A percentile compares a stretch with the other conserved stretches of the same genome.
These are phyloP conservation scores for Paramecium pentaurelia DNA, from an alignment of 73 alveolate genomes.

Conservation along the genomic window DNA sequence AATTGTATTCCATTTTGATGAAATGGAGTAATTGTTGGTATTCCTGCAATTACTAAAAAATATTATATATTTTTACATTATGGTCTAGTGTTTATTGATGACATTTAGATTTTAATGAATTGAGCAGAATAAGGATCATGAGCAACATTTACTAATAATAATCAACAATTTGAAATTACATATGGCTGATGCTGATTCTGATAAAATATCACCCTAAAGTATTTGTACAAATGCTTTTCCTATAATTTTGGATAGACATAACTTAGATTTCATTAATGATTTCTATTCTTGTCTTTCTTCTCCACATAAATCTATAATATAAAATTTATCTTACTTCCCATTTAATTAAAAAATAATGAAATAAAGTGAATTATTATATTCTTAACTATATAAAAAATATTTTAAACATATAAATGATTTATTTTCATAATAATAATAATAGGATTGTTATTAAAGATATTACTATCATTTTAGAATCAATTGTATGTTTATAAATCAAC, in stretches of 20 bases:
- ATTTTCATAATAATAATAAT: too few species aligned
- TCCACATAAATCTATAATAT: neutral
- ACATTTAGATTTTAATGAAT: neutral
- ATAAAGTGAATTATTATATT: neutral
- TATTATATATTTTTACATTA: neutral
- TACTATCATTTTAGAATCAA: neutral
- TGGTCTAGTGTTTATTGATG: neutral
- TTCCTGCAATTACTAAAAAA: neutral
- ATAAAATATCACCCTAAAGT: neutral
- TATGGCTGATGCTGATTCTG: neutral
- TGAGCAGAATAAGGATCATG: neutral
- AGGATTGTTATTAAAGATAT: neutral
- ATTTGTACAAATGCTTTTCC: neutral
- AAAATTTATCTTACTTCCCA: neutral
- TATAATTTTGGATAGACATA: neutral
- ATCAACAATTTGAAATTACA: neutral
- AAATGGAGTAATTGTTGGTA: neutral
- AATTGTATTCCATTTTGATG: neutral
- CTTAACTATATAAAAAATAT: neutral
- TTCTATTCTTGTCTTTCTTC: neutral
- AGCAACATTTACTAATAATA: neutral
- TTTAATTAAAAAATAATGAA: neutral
- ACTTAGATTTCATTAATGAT: neutral
- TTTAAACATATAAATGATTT: neutral
- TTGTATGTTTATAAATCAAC: neutral